Conservation (phyloP, 2,329 filamentous ascomycete species). For the Volutella citrinella region DNA sequence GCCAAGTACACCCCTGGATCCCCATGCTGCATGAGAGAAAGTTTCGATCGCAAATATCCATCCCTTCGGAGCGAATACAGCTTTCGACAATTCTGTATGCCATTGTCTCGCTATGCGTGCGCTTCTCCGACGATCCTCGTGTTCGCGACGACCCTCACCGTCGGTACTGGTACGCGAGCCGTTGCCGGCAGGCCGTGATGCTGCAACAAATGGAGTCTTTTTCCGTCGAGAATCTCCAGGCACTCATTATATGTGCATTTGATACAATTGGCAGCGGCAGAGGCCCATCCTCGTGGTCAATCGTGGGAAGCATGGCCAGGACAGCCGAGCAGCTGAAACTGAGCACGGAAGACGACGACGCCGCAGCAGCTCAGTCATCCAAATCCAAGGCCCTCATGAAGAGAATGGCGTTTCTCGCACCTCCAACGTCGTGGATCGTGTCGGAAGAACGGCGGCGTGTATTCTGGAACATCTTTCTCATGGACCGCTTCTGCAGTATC, state of each 20-base stretch:
- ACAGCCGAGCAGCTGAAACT: constrained; percentile 38
- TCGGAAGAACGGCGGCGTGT: constrained; percentile 37
- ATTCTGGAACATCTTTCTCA: constrained; percentile 40
- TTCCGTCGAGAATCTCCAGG: constrained; percentile 33
- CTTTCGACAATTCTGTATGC: constrained; percentile 34
- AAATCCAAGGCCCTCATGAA: constrained; percentile 29
- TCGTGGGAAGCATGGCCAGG: constrained; percentile 36
- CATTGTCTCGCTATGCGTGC: constrained; percentile 27
- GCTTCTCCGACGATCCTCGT: constrained; percentile 24
- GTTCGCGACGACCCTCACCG: constrained; percentile 19
- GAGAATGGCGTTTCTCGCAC: constrained; percentile 27
- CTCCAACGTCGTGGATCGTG: constrained; percentile 32
- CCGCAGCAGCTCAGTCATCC: constrained; percentile 6
- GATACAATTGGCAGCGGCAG: constrained; percentile 34
- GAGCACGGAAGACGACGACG: constrained; percentile 32
- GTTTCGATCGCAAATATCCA: constrained; percentile 15
- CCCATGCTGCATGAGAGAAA: constrained; percentile 24
- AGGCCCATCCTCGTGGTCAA: constrained; percentile 33
- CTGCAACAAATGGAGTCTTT: constrained; percentile 33
- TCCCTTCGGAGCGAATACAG: constrained; percentile 12
- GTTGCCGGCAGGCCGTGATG: constrained; percentile 29
- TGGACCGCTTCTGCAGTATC: constrained; percentile 40
- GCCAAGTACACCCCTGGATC: constrained; percentile 37
- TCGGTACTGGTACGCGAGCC: constrained; percentile 23
- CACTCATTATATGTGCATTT: constrained; percentile 34